A percentile compares a stretch with the other conserved stretches of the same genome.
These are phyloP conservation scores for Comarum palustre DNA, from an alignment of 306 rosid species.

Conservation along the genomic window DNA sequence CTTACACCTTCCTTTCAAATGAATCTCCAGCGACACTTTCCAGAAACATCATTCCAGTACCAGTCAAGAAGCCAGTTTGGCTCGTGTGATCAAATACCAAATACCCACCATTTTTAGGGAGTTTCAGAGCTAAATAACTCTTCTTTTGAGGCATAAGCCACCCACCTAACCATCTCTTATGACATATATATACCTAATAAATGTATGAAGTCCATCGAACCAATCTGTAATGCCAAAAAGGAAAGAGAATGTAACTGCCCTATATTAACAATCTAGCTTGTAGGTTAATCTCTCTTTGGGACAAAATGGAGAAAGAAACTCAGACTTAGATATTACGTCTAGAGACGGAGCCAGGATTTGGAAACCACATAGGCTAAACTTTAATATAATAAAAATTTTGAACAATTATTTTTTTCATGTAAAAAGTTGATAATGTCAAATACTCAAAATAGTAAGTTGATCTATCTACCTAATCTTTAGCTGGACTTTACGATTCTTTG, in stretches of 20 bases:
- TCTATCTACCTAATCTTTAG: too few relatives aligned
- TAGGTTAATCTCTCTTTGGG: not conserved
- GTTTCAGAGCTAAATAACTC: conserved; percentile 95
- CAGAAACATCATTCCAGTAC: conserved; percentile 84
- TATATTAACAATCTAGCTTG: conserved; percentile 4
- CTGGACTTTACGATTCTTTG: too few relatives aligned
- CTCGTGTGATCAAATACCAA: conserved; percentile 96
- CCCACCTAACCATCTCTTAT: conserved; percentile 97
- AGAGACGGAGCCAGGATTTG: too few relatives aligned
- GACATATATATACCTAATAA: conserved; percentile 91
- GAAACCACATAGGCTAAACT: too few relatives aligned
- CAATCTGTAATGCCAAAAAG: conserved; percentile 61
- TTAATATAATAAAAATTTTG: too few relatives aligned
- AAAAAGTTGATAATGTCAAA: too few relatives aligned
- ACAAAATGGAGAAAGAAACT: conserved; percentile 16
- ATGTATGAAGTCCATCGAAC: conserved; percentile 97
- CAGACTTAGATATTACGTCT: conserved; percentile 30
- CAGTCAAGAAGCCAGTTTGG: conserved; percentile 94
- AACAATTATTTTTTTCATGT: too few relatives aligned
- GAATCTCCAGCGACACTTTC: conserved; percentile 82
- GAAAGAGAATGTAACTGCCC: not conserved
- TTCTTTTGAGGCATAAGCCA: conserved; percentile 97
- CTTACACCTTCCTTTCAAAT: conserved; percentile 89
- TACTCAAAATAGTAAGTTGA: too few relatives aligned
- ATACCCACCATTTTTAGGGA: conserved; percentile 96